phyloP scores from a whole-genome alignment of 1,284 basidiomycete genomes.

The Papiliotrema nemorosa region DNA sequence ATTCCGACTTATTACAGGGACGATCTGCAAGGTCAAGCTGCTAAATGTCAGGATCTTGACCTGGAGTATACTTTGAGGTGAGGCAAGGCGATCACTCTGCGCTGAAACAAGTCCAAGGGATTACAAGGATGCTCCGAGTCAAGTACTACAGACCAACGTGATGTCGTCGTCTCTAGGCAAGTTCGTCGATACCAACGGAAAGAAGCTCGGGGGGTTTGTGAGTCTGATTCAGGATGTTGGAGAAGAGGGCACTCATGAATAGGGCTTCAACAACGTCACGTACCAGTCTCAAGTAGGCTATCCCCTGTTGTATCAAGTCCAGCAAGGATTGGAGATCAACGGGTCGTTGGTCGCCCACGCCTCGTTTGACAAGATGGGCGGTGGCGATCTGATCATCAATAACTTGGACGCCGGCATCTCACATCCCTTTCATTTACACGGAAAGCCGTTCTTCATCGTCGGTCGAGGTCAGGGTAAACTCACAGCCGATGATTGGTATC shows the following conservation, averaged over 20 bases:
- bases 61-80: slow-evolving; percentile 14
- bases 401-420: slow-evolving; percentile 39
- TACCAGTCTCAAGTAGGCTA: slow-evolving; percentile 37
- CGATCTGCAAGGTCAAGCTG: slow-evolving; percentile 2
- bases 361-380: slow-evolving; percentile 22
- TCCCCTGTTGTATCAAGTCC: slow-evolving; percentile 31
- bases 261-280: slow-evolving; percentile 33
- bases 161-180: slow-evolving; percentile 22
- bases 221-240: background rate
- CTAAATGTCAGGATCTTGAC: slow-evolving; percentile 20
- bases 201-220: slow-evolving; percentile 1
- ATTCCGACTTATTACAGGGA: slow-evolving; percentile 3
- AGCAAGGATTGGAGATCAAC: slow-evolving; percentile 19
- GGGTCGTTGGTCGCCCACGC: slow-evolving; percentile 18
- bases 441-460: slow-evolving; percentile 30
- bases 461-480: slow-evolving; percentile 38
- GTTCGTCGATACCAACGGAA: slow-evolving; percentile 18
- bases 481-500: slow-evolving; percentile 9
- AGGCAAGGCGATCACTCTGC: background rate
- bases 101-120: slow-evolving; percentile 28
- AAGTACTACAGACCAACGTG: slow-evolving; percentile 12
- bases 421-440: slow-evolving; percentile 47
- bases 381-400: slow-evolving; percentile 40
- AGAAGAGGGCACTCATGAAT: background rate
- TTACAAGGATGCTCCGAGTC: slow-evolving; percentile 16